phyloP scores from a whole-genome alignment of 805 yeast genomes.

The Nakazawaea molendinolei region DNA sequence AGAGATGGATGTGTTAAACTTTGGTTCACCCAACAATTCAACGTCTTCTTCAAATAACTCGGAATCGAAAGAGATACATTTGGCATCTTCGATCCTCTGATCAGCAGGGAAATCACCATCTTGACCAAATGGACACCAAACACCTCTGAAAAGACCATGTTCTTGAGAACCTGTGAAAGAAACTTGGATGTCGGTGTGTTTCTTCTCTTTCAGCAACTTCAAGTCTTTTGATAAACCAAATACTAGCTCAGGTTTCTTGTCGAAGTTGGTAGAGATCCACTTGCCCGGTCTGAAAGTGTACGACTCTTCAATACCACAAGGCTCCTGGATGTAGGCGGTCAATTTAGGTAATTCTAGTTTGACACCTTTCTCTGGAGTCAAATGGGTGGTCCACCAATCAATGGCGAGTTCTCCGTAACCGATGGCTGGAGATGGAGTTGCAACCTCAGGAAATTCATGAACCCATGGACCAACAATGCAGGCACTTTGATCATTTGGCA shows the following conservation, averaged over 20 bases:
- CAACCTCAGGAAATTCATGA: conserved; percentile 42
- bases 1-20: conserved; percentile 23
- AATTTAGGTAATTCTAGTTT: conserved; percentile 26
- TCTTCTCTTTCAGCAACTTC: conserved; percentile 6
- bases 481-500: conserved; percentile 32
- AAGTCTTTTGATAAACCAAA: conserved; percentile 13
- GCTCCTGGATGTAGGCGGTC: conserved; percentile 37
- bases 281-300: conserved; percentile 31
- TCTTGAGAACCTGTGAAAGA: conserved; percentile 28
- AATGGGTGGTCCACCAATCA: conserved; percentile 34
- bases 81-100: conserved; percentile 35
- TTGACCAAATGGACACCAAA: conserved; percentile 40
- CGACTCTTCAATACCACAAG: conserved; percentile 30
- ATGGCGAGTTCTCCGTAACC: conserved; percentile 36
- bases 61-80: conserved; percentile 31
- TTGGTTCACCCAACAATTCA: conserved; percentile 33
- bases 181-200: conserved; percentile 12
- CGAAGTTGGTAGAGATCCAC: conserved; percentile 29
- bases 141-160: conserved; percentile 39
- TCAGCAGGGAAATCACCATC: conserved; percentile 40
- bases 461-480: conserved; percentile 42
- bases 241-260: conserved; percentile 14
- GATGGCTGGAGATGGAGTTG: conserved; percentile 37
- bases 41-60: conserved; percentile 18
- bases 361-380: conserved; percentile 22